A percentile compares a stretch with the other conserved stretches of the same genome.
Conservation (phyloP, 2,329 filamentous ascomycete genomes). For the Polytolypa hystricis region DNA sequence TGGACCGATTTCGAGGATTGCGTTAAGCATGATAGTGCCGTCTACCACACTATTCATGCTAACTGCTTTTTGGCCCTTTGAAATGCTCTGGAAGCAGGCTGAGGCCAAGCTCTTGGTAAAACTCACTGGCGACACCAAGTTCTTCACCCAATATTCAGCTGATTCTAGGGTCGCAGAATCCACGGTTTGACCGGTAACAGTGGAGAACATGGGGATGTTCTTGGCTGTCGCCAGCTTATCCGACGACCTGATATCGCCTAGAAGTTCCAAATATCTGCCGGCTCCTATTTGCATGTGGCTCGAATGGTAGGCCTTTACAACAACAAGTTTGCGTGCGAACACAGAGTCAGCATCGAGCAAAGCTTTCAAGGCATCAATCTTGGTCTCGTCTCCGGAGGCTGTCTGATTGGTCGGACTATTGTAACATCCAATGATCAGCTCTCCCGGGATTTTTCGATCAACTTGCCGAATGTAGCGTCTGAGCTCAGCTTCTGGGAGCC, state of each 20-base stretch:
- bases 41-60: neutral
- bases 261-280: slow-evolving; percentile 17
- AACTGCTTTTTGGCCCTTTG: neutral
- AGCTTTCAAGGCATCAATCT: slow-evolving; percentile 13
- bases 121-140: slow-evolving; percentile 12
- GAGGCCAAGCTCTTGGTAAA: slow-evolving; percentile 8
- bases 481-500: slow-evolving; percentile 11
- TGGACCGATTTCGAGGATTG: slow-evolving; percentile 5
- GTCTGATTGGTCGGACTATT: slow-evolving; percentile 24
- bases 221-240: neutral
- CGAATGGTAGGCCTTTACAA: slow-evolving; percentile 26
- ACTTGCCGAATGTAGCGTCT: slow-evolving; percentile 4
- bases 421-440: slow-evolving; percentile 18
- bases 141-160: slow-evolving; percentile 12
- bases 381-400: slow-evolving; percentile 19
- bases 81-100: slow-evolving; percentile 2
- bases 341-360: slow-evolving; percentile 12
- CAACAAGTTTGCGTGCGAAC: slow-evolving; percentile 19
- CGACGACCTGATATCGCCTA: slow-evolving; percentile 4
- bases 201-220: slow-evolving; percentile 9
- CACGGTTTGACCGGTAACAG: slow-evolving; percentile 9
- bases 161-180: slow-evolving; percentile 3
- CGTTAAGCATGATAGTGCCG: neutral
- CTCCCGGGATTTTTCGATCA: slow-evolving; percentile 1
- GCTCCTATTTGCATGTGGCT: slow-evolving; percentile 19